Evolutionary conservation across 2,329 filamentous ascomycete genomes (phyloP).

Genomic region (Hypoxylon sp.): DNA sequence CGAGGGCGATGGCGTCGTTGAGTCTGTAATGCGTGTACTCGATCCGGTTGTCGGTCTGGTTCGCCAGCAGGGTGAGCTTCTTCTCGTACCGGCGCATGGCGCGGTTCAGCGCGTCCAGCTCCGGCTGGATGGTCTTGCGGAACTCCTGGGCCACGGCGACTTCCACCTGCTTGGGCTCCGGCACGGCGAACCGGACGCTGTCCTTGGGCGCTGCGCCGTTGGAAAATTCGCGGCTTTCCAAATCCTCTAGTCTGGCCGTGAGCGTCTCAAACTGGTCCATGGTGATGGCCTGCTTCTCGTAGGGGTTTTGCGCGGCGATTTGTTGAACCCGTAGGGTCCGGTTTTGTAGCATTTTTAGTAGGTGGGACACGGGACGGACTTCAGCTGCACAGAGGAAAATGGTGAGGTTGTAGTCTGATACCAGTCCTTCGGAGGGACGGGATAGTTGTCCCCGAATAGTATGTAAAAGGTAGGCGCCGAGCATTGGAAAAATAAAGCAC

Average conservation of each 20-base stretch:
- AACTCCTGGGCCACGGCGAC: conserved; percentile 64
- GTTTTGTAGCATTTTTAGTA: conserved; percentile 80
- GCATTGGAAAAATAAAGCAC: conserved; percentile 80
- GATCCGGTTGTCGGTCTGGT: conserved; percentile 80
- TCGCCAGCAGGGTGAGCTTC: conserved; percentile 76
- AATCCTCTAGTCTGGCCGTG: conserved; percentile 69
- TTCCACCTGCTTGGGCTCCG: conserved; percentile 51
- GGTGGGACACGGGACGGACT: conserved; percentile 80
- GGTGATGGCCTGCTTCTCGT: conserved; percentile 49
- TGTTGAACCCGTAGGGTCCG: conserved; percentile 84
- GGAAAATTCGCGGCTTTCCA: conserved; percentile 68
- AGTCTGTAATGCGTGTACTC: conserved; percentile 74
- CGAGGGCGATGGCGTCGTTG: conserved; percentile 81
- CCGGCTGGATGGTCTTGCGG: conserved; percentile 74
- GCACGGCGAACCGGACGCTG: conserved; percentile 40
- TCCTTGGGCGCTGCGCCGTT: conserved; percentile 39
- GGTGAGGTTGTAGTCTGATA: conserved; percentile 91
- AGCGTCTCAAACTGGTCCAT: conserved; percentile 64
- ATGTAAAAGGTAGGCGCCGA: conserved; percentile 87
- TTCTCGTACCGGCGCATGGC: conserved; percentile 93
- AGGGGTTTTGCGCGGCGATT: conserved; percentile 66
- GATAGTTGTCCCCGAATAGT: conserved; percentile 82
- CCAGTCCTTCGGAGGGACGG: conserved; percentile 82
- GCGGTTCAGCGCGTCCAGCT: conserved; percentile 87
- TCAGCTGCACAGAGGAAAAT: conserved; percentile 91